A percentile compares a stretch with the other conserved stretches of the same genome.
Evolutionary conservation across 73 alveolate species (phyloP).

Genomic region (Paramecium sexaurelia): DNA sequence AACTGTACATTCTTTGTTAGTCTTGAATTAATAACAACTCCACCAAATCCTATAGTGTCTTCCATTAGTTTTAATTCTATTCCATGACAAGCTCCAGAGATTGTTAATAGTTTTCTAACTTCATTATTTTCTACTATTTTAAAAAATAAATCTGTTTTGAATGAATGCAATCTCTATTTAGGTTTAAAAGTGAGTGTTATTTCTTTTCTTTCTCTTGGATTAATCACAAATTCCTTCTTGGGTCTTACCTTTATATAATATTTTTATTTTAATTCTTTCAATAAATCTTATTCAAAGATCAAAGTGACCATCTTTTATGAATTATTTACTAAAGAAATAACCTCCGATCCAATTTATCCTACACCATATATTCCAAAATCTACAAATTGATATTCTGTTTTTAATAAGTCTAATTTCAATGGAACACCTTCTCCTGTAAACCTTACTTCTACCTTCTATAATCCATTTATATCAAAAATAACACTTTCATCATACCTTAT

Average conservation of each 20-base stretch:
- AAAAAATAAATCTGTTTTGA: slow-evolving; percentile 88
- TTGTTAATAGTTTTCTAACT: slow-evolving; percentile 87
- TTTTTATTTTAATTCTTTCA: slow-evolving; percentile 76
- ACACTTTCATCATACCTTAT: slow-evolving; percentile 91
- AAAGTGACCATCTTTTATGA: slow-evolving; percentile 80
- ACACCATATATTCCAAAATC: slow-evolving; percentile 95
- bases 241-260: slow-evolving; percentile 78
- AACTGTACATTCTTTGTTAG: slow-evolving; percentile 88
- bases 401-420: slow-evolving; percentile 93
- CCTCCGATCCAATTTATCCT: slow-evolving; percentile 89
- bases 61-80: slow-evolving; percentile 98
- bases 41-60: slow-evolving; percentile 97
- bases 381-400: slow-evolving; percentile 92
- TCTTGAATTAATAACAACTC: slow-evolving; percentile 93
- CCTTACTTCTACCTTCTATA: slow-evolving; percentile 95
- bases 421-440: slow-evolving; percentile 99
- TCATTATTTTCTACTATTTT: slow-evolving; percentile 93
- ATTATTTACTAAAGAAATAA: slow-evolving; percentile 79
- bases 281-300: slow-evolving; percentile 67
- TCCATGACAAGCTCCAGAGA: slow-evolving; percentile 98
- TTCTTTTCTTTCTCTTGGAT: slow-evolving; percentile 94
- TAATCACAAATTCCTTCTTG: slow-evolving; percentile 76
- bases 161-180: slow-evolving; percentile 93
- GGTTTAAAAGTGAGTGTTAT: slow-evolving; percentile 96
- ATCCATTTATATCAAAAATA: slow-evolving; percentile 93